phyloP scores from a whole-genome alignment of 306 rosid genomes.

The Rosa rugosa region DNA sequence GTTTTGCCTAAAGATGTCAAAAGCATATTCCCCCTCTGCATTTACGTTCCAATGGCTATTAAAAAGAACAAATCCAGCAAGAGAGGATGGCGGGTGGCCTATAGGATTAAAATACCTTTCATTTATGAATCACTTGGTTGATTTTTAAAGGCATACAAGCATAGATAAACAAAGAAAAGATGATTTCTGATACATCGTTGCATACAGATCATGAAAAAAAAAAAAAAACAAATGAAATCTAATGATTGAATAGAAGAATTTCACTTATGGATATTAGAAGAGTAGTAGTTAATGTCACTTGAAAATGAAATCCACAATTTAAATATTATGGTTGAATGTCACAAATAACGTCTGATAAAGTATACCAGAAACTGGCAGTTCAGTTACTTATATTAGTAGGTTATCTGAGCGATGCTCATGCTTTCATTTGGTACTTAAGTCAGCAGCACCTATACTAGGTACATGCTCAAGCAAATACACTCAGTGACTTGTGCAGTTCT shows the following conservation, averaged over 20 bases:
- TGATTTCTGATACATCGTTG: background rate
- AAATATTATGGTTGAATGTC: background rate
- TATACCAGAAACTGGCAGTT: background rate
- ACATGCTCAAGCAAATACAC: background rate
- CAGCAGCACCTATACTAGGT: background rate
- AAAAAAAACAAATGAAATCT: background rate
- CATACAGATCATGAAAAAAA: background rate
- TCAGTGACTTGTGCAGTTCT: background rate
- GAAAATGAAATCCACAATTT: background rate
- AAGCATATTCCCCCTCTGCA: background rate
- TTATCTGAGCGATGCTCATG: background rate
- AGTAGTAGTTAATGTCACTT: background rate
- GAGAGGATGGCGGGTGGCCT: background rate
- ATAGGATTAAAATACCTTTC: background rate
- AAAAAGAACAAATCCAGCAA: background rate
- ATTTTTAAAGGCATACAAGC: background rate
- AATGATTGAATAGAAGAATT: background rate
- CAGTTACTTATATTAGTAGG: background rate
- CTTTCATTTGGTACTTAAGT: background rate
- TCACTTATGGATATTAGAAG: background rate
- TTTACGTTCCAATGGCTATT: background rate
- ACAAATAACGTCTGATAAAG: background rate
- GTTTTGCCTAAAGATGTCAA: constrained; percentile 18
- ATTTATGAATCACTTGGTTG: background rate
- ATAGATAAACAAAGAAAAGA: background rate